Percentiles rank a stretch among this genome's conserved stretches.
phyloP scores from a whole-genome alignment of 169 alveolate genomes.

The Babesia bovis region DNA sequence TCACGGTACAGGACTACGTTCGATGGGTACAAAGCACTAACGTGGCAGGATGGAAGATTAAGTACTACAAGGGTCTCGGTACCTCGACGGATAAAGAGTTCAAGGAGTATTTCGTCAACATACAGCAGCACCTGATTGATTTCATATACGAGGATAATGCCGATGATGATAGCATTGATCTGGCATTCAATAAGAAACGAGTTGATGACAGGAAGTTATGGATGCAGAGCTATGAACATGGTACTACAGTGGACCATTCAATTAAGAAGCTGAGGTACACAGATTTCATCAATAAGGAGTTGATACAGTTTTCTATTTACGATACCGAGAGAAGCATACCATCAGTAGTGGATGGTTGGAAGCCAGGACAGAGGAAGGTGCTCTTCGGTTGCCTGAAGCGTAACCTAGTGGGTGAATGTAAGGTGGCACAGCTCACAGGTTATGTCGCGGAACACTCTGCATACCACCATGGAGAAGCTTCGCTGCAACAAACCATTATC shows the following conservation, averaged over 20 bases:
- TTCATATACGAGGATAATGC: slow-evolving; percentile 84
- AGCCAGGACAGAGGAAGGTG: slow-evolving; percentile 99
- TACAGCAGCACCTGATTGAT: slow-evolving; percentile 89
- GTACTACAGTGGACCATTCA: slow-evolving; percentile 74
- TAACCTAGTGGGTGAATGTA: slow-evolving; percentile 91
- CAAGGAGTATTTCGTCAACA: slow-evolving; percentile 96
- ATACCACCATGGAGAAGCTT: slow-evolving; percentile 99
- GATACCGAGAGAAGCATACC: slow-evolving; percentile 98
- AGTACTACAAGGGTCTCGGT: slow-evolving; percentile 99
- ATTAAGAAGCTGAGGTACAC: slow-evolving; percentile 80
- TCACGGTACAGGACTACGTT: slow-evolving; percentile 97
- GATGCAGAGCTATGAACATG: slow-evolving; percentile 75
- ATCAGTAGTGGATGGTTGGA: slow-evolving; percentile 96
- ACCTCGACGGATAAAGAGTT: slow-evolving; percentile 98
- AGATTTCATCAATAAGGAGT: slow-evolving; percentile 98
- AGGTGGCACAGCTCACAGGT: slow-evolving; percentile 92
- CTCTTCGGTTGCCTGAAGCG: slow-evolving; percentile 95
- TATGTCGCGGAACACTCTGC: slow-evolving; percentile 98
- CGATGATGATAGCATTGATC: slow-evolving; percentile 95
- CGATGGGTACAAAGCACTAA: slow-evolving; percentile 89
- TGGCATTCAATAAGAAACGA: slow-evolving; percentile 97
- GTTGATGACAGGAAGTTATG: slow-evolving; percentile 98
- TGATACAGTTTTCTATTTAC: slow-evolving; percentile 95
- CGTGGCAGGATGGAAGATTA: slow-evolving; percentile 92
- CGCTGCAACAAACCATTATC: slow-evolving; percentile 94